Evolutionary conservation across 805 yeast species (phyloP).

Genomic region (Pichia insulana): DNA sequence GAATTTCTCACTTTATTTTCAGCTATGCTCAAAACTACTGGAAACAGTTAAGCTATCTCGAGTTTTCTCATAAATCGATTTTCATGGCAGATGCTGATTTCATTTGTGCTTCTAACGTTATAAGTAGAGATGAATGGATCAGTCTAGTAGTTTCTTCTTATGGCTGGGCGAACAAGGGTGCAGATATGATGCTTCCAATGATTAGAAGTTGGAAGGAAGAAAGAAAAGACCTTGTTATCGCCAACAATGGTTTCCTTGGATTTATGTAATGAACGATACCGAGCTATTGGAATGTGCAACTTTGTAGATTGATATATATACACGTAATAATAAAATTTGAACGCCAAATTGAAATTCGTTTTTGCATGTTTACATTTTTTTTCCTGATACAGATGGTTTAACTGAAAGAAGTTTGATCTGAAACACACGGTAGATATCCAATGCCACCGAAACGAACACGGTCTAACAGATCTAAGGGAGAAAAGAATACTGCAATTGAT

Average conservation of each 20-base stretch:
- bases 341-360: too few relatives aligned
- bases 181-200: background rate
- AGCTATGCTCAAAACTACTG: background rate
- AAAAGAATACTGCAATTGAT: background rate
- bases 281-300: background rate
- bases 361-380: too few relatives aligned
- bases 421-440: too few relatives aligned
- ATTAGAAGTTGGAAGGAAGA: background rate
- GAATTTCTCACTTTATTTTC: slow-evolving; percentile 3
- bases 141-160: background rate
- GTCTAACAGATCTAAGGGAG: background rate
- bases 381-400: too few relatives aligned
- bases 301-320: background rate
- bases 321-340: too few relatives aligned
- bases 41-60: background rate
- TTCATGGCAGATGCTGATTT: background rate
- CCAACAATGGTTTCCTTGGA: background rate
- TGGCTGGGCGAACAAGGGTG: background rate
- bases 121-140: background rate
- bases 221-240: background rate
- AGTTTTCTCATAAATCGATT: background rate
- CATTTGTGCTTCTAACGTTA: background rate
- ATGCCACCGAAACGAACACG: background rate
- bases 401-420: background rate
- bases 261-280: background rate